Evolutionary conservation across 257 asterid genomes (phyloP).

Genomic region (Solanum ossicruentum): DNA sequence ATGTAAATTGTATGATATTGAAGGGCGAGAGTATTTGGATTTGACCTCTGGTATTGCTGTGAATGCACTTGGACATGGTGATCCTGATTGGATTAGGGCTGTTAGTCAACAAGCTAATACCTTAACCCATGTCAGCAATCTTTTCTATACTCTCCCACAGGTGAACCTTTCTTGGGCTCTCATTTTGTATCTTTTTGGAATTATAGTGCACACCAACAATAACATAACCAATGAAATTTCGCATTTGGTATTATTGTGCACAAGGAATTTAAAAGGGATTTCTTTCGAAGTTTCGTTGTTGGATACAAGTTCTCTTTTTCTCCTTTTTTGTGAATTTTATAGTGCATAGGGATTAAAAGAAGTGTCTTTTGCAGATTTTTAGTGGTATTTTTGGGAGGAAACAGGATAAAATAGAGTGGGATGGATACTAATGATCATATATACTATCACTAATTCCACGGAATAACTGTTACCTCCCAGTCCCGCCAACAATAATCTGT

Average conservation of each 20-base stretch:
- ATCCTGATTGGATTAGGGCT: slow-evolving; percentile 71
- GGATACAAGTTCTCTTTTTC: background rate
- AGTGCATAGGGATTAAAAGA: background rate
- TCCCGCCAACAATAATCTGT: no score
- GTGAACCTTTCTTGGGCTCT: slow-evolving; percentile 10
- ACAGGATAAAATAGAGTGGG: background rate
- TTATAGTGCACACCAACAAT: no score
- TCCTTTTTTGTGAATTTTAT: background rate
- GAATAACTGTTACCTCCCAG: no score
- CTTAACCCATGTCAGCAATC: slow-evolving; percentile 78
- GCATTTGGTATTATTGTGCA: background rate
- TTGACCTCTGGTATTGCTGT: slow-evolving; percentile 83
- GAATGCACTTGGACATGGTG: slow-evolving; percentile 89
- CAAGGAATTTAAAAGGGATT: background rate
- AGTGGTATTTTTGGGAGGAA: background rate
- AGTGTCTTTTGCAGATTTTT: background rate
- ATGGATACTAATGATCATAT: background rate
- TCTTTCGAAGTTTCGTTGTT: background rate
- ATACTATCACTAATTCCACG: no score
- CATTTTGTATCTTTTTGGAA: background rate
- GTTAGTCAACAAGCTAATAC: slow-evolving; percentile 50
- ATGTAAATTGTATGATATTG: slow-evolving; percentile 68
- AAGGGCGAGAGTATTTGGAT: slow-evolving; percentile 83
- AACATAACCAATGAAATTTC: no score
- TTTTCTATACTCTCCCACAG: slow-evolving; percentile 65